These are phyloP conservation scores for Myxozyma melibiosi DNA, from an alignment of 805 yeast species.

Conservation along the genomic window DNA sequence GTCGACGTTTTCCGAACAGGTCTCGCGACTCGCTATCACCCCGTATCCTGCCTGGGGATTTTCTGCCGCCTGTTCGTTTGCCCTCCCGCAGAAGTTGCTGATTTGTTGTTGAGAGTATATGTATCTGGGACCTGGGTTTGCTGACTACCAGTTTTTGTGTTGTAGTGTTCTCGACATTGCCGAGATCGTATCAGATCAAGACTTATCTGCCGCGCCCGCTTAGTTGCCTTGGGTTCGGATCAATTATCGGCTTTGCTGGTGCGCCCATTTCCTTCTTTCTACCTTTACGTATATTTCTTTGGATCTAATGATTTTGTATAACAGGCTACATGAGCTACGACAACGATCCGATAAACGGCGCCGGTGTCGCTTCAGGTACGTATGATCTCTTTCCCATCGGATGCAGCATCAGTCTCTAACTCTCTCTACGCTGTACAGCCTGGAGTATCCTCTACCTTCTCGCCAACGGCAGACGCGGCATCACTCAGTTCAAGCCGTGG, in stretches of 20 bases:
- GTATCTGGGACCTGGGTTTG: not conserved
- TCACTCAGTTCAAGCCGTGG: constrained; percentile 56
- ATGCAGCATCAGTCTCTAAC: not conserved
- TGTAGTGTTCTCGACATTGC: constrained; percentile 30
- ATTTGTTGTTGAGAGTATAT: not conserved
- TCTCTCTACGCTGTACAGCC: constrained; percentile 47
- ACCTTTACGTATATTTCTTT: too few relatives aligned
- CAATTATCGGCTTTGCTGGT: constrained; percentile 34
- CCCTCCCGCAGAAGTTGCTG: too few relatives aligned
- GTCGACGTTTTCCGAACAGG: constrained; percentile 15
- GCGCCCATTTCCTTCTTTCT: not conserved
- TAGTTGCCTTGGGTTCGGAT: constrained; percentile 33
- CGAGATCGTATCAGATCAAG: constrained; percentile 16
- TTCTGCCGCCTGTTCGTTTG: constrained; percentile 22
- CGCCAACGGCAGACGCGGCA: constrained; percentile 56
- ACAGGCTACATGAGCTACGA: constrained; percentile 62
- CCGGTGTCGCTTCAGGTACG: constrained; percentile 59
- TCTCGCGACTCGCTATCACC: constrained; percentile 32
- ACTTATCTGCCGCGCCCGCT: constrained; percentile 29
- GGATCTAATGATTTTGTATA: not conserved
- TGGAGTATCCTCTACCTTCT: constrained; percentile 78
- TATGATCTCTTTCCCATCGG: not conserved
- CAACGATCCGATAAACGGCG: constrained; percentile 73
- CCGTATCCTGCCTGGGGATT: constrained; percentile 33
- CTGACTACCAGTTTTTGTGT: not conserved